Conservation (phyloP, 805 yeast genomes). For the Candida coleopterorum region DNA sequence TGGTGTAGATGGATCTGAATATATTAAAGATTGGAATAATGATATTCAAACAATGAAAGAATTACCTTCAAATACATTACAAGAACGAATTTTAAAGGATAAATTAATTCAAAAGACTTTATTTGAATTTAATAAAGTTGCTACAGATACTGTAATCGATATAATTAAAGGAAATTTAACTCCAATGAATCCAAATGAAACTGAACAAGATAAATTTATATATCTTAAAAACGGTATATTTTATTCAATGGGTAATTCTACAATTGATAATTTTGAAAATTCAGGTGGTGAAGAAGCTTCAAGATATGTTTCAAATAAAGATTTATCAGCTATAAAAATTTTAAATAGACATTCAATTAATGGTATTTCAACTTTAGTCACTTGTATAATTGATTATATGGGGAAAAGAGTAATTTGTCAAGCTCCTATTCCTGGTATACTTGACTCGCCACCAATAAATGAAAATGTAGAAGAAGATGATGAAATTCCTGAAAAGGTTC, state of each 20-base stretch:
- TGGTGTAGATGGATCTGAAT: conserved; percentile 58
- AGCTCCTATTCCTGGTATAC: conserved; percentile 93
- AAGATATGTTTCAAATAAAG: conserved; percentile 73
- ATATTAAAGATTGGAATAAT: conserved; percentile 79
- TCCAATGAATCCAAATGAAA: conserved; percentile 81
- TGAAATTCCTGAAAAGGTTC: conserved; percentile 46
- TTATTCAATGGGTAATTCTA: conserved; percentile 69
- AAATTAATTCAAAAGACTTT: conserved; percentile 64
- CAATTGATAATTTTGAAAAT: conserved; percentile 56
- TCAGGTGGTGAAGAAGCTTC: conserved; percentile 87
- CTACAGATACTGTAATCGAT: conserved; percentile 75
- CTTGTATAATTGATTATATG: conserved; percentile 84
- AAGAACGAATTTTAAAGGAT: conserved; percentile 72
- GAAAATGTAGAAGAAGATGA: conserved; percentile 39
- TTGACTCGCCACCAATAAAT: conserved; percentile 37
- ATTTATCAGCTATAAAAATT: conserved; percentile 64
- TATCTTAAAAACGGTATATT: conserved; percentile 80
- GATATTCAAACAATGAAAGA: conserved; percentile 83
- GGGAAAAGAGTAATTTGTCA: conserved; percentile 89
- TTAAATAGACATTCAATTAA: conserved; percentile 61
- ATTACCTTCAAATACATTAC: conserved; percentile 52
- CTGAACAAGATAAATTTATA: conserved; percentile 54
- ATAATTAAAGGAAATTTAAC: conserved; percentile 68
- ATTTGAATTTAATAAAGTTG: conserved; percentile 70
- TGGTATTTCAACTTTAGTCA: conserved; percentile 66